Conservation (phyloP, 169 alveolate species). For the Babesia caballi region DNA sequence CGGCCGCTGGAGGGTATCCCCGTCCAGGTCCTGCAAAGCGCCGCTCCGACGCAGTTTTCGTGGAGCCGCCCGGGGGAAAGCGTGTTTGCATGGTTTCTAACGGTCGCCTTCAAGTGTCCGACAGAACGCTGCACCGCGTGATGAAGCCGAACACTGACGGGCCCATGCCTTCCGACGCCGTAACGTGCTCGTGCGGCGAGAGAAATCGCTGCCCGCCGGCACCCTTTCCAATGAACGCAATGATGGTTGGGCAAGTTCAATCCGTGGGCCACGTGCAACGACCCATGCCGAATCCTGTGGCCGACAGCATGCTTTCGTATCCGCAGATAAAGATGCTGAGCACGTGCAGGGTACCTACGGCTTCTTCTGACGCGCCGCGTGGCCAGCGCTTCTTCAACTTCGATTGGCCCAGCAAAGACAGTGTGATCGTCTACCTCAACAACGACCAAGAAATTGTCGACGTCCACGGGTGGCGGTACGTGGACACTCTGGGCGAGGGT, state of each 20-base stretch:
- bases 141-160: not conserved
- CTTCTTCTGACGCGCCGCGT: not conserved
- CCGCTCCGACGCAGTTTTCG: not conserved
- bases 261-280: not conserved
- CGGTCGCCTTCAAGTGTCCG: not conserved
- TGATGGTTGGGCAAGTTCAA: not conserved
- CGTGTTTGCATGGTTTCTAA: slow-evolving; percentile 24
- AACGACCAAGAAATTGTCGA: slow-evolving; percentile 54
- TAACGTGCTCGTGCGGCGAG: not conserved
- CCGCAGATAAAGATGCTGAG: not conserved
- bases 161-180: not conserved
- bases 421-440: slow-evolving; percentile 23
- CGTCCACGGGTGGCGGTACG: slow-evolving; percentile 57
- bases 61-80: not conserved
- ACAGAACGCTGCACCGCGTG: not conserved
- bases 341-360: slow-evolving; percentile 18
- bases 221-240: too few species aligned
- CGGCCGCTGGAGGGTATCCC: not conserved
- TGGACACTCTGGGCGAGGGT: slow-evolving; percentile 61
- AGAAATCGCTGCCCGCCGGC: not conserved
- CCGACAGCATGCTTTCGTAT: not conserved
- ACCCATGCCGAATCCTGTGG: not conserved
- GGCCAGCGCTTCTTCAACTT: not conserved
- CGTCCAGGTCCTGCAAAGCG: slow-evolving; percentile 7
- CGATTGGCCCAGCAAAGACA: not conserved